Evolutionary conservation across 805 yeast genomes (phyloP).

Genomic region (Dipodascus albidus): DNA sequence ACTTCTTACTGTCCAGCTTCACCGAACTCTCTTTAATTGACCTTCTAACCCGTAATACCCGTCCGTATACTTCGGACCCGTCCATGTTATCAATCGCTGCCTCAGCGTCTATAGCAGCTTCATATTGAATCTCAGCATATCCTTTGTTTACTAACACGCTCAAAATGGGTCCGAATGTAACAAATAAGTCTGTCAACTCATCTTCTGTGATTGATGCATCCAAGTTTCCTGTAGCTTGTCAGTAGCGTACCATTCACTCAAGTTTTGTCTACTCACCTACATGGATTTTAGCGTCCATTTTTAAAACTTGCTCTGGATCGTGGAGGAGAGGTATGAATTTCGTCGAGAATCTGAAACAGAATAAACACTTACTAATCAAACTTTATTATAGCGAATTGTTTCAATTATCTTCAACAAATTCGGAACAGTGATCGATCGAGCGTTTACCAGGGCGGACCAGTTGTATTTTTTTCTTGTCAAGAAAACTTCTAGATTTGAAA

Average conservation of each 20-base stretch:
- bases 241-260: too few relatives aligned
- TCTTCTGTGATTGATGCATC: conserved; percentile 13
- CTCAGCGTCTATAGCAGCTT: conserved; percentile 21
- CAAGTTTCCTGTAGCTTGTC: conserved; percentile 10
- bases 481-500: too few relatives aligned
- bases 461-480: too few relatives aligned
- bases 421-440: too few relatives aligned
- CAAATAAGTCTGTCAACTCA: conserved; percentile 15
- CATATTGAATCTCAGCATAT: conserved; percentile 21
- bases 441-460: too few relatives aligned
- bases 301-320: neutral
- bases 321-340: neutral
- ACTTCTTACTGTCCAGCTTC: conserved; percentile 9
- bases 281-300: neutral
- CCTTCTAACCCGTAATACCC: conserved; percentile 15
- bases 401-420: too few relatives aligned
- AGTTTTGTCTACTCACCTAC: neutral
- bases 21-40: conserved; percentile 11
- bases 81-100: conserved; percentile 26
- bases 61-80: conserved; percentile 18
- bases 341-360: too few relatives aligned
- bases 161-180: conserved; percentile 24
- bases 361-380: too few relatives aligned
- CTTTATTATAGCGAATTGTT: too few relatives aligned
- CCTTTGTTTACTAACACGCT: conserved; percentile 17